Evolutionary conservation across 345 rosid genomes (phyloP).

Genomic region (Salix brachista): DNA sequence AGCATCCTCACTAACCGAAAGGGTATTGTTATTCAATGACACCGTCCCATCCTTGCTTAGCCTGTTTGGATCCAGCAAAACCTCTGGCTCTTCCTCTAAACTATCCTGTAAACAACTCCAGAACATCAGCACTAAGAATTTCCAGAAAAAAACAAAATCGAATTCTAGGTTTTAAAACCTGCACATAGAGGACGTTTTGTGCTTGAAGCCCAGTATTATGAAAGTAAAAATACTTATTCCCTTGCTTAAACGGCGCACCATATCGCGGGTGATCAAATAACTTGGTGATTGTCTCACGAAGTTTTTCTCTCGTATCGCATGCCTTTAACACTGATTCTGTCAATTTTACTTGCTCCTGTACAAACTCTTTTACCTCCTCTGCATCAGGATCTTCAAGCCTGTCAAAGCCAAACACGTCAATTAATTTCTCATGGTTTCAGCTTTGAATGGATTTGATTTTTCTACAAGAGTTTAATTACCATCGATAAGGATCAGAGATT

Average conservation of each 20-base stretch:
- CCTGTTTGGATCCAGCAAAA: slow-evolving; percentile 78
- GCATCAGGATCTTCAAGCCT: slow-evolving; percentile 96
- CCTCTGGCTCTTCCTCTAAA: slow-evolving; percentile 69
- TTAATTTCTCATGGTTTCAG: not conserved
- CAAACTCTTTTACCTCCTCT: slow-evolving; percentile 71
- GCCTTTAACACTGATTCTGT: slow-evolving; percentile 52
- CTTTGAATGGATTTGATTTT: not conserved
- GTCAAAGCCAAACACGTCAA: not conserved
- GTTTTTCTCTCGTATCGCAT: slow-evolving; percentile 57
- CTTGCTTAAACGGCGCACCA: slow-evolving; percentile 60
- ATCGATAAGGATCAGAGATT: slow-evolving; percentile 78
- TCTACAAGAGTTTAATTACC: slow-evolving; percentile 39
- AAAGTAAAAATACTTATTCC: slow-evolving; percentile 67
- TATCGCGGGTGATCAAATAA: slow-evolving; percentile 82
- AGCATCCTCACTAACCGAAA: slow-evolving; percentile 67
- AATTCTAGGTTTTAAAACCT: slow-evolving; percentile 35
- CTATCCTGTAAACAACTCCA: slow-evolving; percentile 42
- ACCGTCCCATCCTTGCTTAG: slow-evolving; percentile 91
- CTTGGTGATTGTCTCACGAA: slow-evolving; percentile 55
- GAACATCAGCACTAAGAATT: not conserved
- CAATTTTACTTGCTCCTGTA: slow-evolving; percentile 61
- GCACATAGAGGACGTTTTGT: slow-evolving; percentile 66
- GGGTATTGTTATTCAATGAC: slow-evolving; percentile 32
- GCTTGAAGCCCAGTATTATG: slow-evolving; percentile 90
- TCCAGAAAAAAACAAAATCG: not conserved